phyloP scores from a whole-genome alignment of 768 basidiomycete genomes.

The Suillus ampliporus region DNA sequence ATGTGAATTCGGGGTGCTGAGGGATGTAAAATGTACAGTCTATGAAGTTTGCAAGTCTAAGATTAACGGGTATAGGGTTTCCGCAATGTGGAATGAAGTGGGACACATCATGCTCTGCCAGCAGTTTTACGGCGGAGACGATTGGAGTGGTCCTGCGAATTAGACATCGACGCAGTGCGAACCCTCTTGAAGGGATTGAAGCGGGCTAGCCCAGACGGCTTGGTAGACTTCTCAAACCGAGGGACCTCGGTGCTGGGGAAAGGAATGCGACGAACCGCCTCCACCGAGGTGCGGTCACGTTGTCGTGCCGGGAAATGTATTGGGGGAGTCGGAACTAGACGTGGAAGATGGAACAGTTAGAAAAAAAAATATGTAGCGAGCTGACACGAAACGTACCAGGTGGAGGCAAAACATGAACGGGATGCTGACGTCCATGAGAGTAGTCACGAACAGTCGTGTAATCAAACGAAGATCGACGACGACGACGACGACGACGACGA shows the following conservation, averaged over 20 bases:
- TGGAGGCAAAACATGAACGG: background rate
- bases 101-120: constrained; percentile 15
- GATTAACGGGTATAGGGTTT: background rate
- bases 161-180: constrained; percentile 3
- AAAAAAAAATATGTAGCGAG: background rate
- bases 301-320: background rate
- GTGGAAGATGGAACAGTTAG: background rate
- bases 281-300: background rate
- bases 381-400: background rate
- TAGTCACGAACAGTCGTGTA: background rate
- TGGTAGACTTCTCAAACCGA: constrained; percentile 4
- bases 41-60: background rate
- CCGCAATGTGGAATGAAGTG: background rate
- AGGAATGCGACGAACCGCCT: constrained; percentile 3
- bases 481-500: background rate
- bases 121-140: constrained; percentile 16
- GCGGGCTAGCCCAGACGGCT: constrained; percentile 10
- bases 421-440: background rate
- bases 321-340: background rate
- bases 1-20: background rate
- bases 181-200: constrained; percentile 21
- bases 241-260: background rate
- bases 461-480: constrained; percentile 1
- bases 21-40: background rate
- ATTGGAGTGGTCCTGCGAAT: constrained; percentile 12